Evolutionary conservation across 192 early-diverging fungal genomes (phyloP), one percentile per base, ranked within the genome.

Genomic region (Coemansia sp.): DNA sequence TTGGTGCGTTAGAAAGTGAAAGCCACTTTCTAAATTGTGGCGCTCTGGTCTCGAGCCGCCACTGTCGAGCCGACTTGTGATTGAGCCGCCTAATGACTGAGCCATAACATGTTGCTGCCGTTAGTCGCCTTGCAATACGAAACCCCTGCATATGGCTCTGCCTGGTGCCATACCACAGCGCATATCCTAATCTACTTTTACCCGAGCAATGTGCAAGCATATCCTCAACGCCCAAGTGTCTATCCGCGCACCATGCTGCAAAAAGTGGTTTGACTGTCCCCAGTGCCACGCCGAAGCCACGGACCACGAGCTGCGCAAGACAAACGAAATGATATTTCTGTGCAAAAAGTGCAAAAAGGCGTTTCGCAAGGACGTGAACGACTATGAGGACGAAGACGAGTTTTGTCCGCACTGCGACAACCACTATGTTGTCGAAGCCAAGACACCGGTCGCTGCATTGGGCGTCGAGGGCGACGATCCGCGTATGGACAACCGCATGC

Each of bases 301-400:
- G 2, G 86, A 91, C 69, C 94, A 97, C 73, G 71, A 74, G 23
- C 82, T 97, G 15, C 82, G 82, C 64, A 93, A 93, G 72, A 85
- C 91, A 19, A 75, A 78, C 42, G 97, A 98, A 71, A 94, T 98
- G 90, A 86, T 92, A 4, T 95, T 98, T 83, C 89, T 91, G 8
- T 98, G 97, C 82, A 98, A 98, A 79, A 97, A 97, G 63, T 98
- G 97, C 83, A 94, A 92, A 86, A 98, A 98, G 81, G 88, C 90
- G n/a, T 98, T 98, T 69, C 86, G 95, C 66, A 98, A 98, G 73
- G 88, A 95, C 63, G 83, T 93, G 82, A 37, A 36, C 44, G 85
- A 93, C 55, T 98, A 89, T 72, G 93, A 96, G 38, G 95, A 96
- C 57, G 87, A 86, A 20, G 97, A 98, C 81, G 97, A 98, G 71